Evolutionary conservation across 2,329 filamentous ascomycete genomes (phyloP).

Genomic region (Akanthomyces uredinophilus): DNA sequence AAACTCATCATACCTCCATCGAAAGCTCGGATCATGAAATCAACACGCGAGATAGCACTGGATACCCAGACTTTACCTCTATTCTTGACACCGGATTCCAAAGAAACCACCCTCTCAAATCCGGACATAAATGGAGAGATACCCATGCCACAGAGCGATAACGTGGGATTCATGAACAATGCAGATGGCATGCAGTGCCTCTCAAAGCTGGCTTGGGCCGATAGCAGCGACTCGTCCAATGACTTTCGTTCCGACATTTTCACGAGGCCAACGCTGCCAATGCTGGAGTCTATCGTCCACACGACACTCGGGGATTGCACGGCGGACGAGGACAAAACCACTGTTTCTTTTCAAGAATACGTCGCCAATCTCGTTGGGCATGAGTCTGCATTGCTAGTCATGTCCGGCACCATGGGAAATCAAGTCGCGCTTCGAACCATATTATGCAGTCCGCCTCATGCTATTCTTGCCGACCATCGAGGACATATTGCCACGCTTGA

Average conservation of each 20-base stretch:
- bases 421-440: slow-evolving; percentile 71
- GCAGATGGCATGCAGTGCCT: neutral
- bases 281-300: slow-evolving; percentile 14
- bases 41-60: neutral
- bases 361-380: slow-evolving; percentile 65
- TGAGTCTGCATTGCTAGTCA: slow-evolving; percentile 65
- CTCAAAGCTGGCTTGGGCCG: neutral
- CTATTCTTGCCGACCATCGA: slow-evolving; percentile 67
- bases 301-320: slow-evolving; percentile 14
- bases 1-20: neutral
- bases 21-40: neutral
- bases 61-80: neutral
- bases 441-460: slow-evolving; percentile 66
- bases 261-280: slow-evolving; percentile 12
- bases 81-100: neutral
- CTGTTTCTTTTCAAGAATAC: slow-evolving; percentile 55
- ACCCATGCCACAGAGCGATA: too few relatives aligned
- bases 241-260: slow-evolving; percentile 13
- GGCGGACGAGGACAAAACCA: slow-evolving; percentile 10
- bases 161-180: neutral
- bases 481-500: slow-evolving; percentile 68
- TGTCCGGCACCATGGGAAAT: slow-evolving; percentile 85
- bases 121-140: neutral
- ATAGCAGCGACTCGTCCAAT: neutral
- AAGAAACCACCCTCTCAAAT: neutral